Percentiles rank a stretch among this genome's conserved stretches.
These are phyloP conservation scores for Conoideocrella luteorostrata DNA, from an alignment of 2,329 filamentous ascomycete species.

Conservation along the genomic window DNA sequence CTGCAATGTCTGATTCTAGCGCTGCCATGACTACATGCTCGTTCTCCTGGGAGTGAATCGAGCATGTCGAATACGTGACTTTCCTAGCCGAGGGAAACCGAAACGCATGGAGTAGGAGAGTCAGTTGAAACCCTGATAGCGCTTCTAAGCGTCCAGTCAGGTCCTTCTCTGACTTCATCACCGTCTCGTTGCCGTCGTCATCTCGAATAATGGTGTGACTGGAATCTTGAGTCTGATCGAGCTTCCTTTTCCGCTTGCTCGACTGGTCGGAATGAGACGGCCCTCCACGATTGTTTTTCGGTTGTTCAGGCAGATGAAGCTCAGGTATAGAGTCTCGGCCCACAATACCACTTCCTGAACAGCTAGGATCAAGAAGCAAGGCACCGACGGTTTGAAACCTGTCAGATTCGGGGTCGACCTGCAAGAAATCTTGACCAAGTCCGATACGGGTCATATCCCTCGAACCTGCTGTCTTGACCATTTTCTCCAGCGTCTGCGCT, in stretches of 20 bases:
- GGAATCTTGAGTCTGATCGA: conserved; percentile 27
- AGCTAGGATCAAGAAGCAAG: conserved; percentile 86
- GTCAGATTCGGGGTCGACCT: conserved; percentile 57
- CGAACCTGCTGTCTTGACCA: conserved; percentile 74
- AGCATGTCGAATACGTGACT: conserved; percentile 93
- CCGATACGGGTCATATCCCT: conserved; percentile 60
- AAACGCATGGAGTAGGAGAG: conserved; percentile 78
- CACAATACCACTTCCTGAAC: conserved; percentile 91
- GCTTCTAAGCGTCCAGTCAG: conserved; percentile 61
- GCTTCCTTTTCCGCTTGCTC: conserved; percentile 40
- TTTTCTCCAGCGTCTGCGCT: conserved; percentile 71
- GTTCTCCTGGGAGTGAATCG: conserved; percentile 80
- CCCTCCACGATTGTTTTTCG: conserved; percentile 9
- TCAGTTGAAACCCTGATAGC: conserved; percentile 75
- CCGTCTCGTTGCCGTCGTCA: conserved; percentile 51
- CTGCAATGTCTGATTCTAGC: conserved; percentile 61
- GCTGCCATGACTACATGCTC: conserved; percentile 74
- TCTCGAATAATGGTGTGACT: conserved; percentile 39
- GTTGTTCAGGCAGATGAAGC: conserved; percentile 49
- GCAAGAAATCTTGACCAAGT: conserved; percentile 74
- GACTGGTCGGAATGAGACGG: not conserved
- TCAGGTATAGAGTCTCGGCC: conserved; percentile 74
- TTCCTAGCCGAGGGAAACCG: conserved; percentile 66
- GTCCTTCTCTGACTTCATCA: conserved; percentile 47
- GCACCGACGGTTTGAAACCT: conserved; percentile 67